phyloP scores from a whole-genome alignment of 257 asterid species.

The Ocimum tenuiflorum region DNA sequence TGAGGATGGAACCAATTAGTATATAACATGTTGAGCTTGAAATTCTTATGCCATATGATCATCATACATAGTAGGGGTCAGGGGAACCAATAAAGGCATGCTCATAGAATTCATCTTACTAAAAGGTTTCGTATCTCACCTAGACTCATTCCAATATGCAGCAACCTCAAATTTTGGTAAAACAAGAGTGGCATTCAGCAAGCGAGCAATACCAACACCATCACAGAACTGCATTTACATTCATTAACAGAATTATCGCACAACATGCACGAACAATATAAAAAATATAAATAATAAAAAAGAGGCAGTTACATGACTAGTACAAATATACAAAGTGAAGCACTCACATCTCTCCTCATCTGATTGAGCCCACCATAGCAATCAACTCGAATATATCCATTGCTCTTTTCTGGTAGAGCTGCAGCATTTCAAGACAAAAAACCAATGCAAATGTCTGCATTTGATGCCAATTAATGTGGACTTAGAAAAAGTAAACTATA shows the following conservation, averaged over 20 bases:
- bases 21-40: background rate
- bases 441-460: slow-evolving; percentile 90
- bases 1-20: background rate
- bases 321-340: slow-evolving; percentile 5
- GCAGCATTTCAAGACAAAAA: slow-evolving; percentile 96
- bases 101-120: background rate
- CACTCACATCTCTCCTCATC: slow-evolving; percentile 98
- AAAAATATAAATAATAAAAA: slow-evolving; percentile 6
- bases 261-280: background rate
- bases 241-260: background rate
- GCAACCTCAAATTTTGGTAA: slow-evolving; percentile 94
- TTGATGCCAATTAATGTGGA: slow-evolving; percentile 57
- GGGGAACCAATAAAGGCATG: background rate
- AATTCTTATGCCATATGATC: background rate
- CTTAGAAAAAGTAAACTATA: slow-evolving; percentile 36
- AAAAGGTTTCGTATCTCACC: slow-evolving; percentile 32
- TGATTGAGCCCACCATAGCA: slow-evolving; percentile 99
- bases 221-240: slow-evolving; percentile 70
- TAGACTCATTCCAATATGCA: slow-evolving; percentile 96
- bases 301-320: background rate
- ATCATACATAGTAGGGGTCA: background rate
- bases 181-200: slow-evolving; percentile 94
- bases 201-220: slow-evolving; percentile 93
- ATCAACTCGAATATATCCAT: slow-evolving; percentile 91
- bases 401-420: slow-evolving; percentile 73